These are phyloP conservation scores for Saccharomyces pastorianus DNA, from an alignment of 1,139 yeast species.

Conservation along the genomic window DNA sequence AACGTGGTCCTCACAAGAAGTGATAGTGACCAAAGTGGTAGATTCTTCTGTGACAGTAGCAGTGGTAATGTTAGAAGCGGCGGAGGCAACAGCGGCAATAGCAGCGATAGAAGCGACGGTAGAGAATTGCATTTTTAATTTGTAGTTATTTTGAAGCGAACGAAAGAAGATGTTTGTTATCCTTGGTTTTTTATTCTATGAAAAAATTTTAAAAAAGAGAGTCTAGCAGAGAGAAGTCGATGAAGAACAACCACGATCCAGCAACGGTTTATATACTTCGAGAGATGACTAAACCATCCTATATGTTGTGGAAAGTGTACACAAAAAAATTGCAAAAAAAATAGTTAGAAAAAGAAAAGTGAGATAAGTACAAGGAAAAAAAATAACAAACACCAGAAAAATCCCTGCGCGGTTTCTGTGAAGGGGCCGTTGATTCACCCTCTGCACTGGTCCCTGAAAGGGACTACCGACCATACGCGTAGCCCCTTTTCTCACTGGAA, in stretches of 20 bases:
- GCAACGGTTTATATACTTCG: slow-evolving; percentile 3
- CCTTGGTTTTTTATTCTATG: slow-evolving; percentile 2
- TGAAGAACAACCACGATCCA: background rate
- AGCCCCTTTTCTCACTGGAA: background rate
- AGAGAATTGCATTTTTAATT: slow-evolving; percentile 32
- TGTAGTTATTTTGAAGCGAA: slow-evolving; percentile 16
- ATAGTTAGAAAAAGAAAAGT: background rate
- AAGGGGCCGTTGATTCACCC: background rate
- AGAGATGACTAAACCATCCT: background rate
- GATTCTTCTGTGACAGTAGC: slow-evolving; percentile 30
- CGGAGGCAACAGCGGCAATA: slow-evolving; percentile 32
- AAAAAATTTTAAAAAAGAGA: background rate
- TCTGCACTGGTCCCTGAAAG: background rate
- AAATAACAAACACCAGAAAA: background rate
- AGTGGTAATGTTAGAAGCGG: slow-evolving; percentile 32
- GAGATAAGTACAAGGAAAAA: background rate
- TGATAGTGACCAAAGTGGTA: slow-evolving; percentile 42
- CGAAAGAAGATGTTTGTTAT: slow-evolving; percentile 16
- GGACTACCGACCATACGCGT: background rate
- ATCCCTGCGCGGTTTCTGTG: background rate
- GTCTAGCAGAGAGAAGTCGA: background rate
- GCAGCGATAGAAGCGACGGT: slow-evolving; percentile 32
- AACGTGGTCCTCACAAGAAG: slow-evolving; percentile 37
- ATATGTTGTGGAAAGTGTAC: background rate
- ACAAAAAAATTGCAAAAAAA: background rate